Evolutionary conservation across 1,284 basidiomycete species (phyloP), one percentile per base, ranked within the genome.

Genomic region (Irpex lacteus): DNA sequence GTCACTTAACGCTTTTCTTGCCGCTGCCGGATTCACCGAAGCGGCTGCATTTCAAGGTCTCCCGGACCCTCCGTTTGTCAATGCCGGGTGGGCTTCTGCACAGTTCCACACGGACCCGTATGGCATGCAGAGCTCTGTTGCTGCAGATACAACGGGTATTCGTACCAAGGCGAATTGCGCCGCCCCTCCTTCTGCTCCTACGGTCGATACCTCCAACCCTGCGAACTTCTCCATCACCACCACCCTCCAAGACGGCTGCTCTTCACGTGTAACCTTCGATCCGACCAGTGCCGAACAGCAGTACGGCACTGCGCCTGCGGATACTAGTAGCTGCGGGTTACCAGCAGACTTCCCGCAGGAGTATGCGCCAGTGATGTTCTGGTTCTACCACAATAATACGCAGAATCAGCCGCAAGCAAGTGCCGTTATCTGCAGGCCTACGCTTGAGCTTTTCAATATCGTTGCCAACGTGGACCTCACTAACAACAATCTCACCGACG

Each of bases 331-430:
- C 67, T 81, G 80, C 50, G 75, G 75, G 1, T 13, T 64, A 58
- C 68, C 72, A 11, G 65, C 73, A 6, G 64, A 61, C 7, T 54
- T 75, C 15, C 73, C 81, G 50, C 64, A 77, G n/a, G 65, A 76
- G 18, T 82, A 85, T 63, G 79, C 77, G 53, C 85, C 87, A 1
- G 83, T 89, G 44, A 81, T 88, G 77, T 90, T 89, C 67, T 89
- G 87, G 87, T 88, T 74, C 61, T 81, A 74, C 78, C 77, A 60
- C 70, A 69, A 47, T 26, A 65, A 18, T 67, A 76, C 70, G 18
- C 70, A 72, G 47, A 72, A 66, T 21, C 66, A 56, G 19, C 72
- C 76, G 7, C 76, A 84, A 63, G 82, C 80, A 0, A 76, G 78
- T 59, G 81, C 79, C 2, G 78, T 89, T 2, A 87, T 88, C 66